Base-by-base conservation (phyloP, 129 eudicot species). In the Helichrysum umbraculigerum region DNA sequence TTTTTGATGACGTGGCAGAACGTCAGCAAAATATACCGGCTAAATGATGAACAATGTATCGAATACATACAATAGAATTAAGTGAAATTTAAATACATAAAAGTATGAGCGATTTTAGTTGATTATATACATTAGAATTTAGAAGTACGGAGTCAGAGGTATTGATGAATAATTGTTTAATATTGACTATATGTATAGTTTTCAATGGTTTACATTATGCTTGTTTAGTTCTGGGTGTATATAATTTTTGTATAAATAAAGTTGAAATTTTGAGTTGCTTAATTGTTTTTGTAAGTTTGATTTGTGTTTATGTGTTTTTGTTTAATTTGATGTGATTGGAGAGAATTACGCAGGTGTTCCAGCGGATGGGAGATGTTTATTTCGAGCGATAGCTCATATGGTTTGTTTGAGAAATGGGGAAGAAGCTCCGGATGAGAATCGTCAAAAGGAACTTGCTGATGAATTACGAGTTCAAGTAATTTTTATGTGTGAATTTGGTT, bases 341-440 rank as follows among this genome's bases (percentile, higher is more conserved):
- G 41, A 35, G 41, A 35, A 35, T 35, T 35, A 9, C 15, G 54
- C 74, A 86, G 93, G 88, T 71, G 93, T 88, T 71, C 75, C 70
- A 51, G 86, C 87, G 0, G 92, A 88, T 64, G 92, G 93, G 19
- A 78, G 90, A 61, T 88, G 93, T 66, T 54, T 88, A 72, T 88
- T 88, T 57, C 83, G 93, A 70, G 88, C 93, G 20, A 83, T 88
- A 78, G 93, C 90, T 63, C 93, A 85, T 54, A 81, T 84, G 85
- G 90, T 85, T 9, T 83, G 93, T 22, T 79, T 88, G 86, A 75
- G 85, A 76, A 83, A 81, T n/a, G 90, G 90, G 64, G 86, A 83
- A 37, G 76, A 78, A 50, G 86, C 87, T 22, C 90, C 88, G 15
- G 90, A 88, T 76, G 88, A 88, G 65, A 81, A 80, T 72, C 85